Evolutionary conservation across 352 stramenopile species (phyloP).

Genomic region (Pythium dissotocum): DNA sequence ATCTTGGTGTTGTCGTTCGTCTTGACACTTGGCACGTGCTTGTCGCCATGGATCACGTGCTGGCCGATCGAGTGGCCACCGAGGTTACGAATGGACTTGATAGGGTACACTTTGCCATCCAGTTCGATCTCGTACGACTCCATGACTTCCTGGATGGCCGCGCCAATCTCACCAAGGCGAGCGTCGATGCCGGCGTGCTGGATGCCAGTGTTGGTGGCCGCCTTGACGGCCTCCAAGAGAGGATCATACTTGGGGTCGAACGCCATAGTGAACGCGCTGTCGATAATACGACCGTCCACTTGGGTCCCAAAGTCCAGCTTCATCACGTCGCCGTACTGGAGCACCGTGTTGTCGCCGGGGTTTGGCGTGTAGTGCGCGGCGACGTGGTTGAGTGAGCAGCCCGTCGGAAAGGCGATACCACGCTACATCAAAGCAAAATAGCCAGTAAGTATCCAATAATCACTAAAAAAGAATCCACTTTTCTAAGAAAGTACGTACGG

Average conservation of each 20-base stretch:
- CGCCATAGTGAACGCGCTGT: conserved; percentile 93
- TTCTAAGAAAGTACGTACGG: conserved; percentile 30
- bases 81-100: conserved; percentile 97
- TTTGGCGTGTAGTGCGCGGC: conserved; percentile 97
- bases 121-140: conserved; percentile 97
- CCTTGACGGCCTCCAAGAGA: conserved; percentile 85
- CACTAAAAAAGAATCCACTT: neutral
- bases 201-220: conserved; percentile 92
- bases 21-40: conserved; percentile 97
- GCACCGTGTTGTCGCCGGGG: conserved; percentile 89
- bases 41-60: conserved; percentile 96
- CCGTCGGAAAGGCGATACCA: conserved; percentile 95
- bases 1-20: conserved; percentile 93
- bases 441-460: neutral
- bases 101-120: conserved; percentile 93
- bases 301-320: conserved; percentile 97
- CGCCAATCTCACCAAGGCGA: conserved; percentile 93
- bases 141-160: conserved; percentile 97
- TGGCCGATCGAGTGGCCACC: conserved; percentile 97
- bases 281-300: conserved; percentile 96
- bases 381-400: conserved; percentile 94
- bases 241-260: conserved; percentile 94
- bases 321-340: conserved; percentile 94
- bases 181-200: conserved; percentile 92
- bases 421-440: conserved; percentile 16